Base-by-base conservation (phyloP, 768 basidiomycete species). In the Boletus tomentosulus region DNA sequence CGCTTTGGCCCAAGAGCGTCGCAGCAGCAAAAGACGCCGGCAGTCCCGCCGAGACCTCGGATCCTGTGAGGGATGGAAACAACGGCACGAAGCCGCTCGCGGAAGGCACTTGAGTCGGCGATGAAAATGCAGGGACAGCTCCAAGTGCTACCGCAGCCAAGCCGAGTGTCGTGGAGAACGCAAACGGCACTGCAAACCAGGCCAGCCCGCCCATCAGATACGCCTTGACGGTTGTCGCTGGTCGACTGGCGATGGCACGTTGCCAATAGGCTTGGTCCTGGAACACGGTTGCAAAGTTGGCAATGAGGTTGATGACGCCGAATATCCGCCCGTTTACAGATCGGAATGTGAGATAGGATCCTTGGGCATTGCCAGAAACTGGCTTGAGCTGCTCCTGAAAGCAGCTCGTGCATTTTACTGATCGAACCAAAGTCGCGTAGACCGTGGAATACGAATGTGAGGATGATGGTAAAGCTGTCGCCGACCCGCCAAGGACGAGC, bases 141-240 rank as follows among this genome's bases (percentile, higher is more conserved):
- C 72, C 76, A 15, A 98, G 78, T 0, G 94, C 95, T 6, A 92
- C 88, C 4, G 91, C 93, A 13, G 91, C 81, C 2, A 98, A 78
- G 9, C 95, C 95, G 38, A 97, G 80, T 2, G 89, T 89, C 0
- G 90, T 94, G 1, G 94, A 86, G 61, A 98, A 83, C 7, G 81
- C 80, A 67, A 94, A 91, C 0, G 92, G 92, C 54, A 94, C 92
- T 1, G 88, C 83, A 64, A 95, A 92, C 93, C 95, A 97, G n/a
- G n/a, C n/a, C n/a, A n/a, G n/a, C n/a, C n/a, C n/a, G n/a, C n/a
- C n/a, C n/a, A n/a, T n/a, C n/a, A 95, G 74, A 72, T 92, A 98
- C 0, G 89, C 94, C 69, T 92, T 94, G 54, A 94, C 92, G 13
- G 87, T 88, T 16, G 80, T 85, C 1, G 82, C 85, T 0, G 92